Evolutionary conservation across 495 filamentous ascomycete species (phyloP), one percentile per base, ranked within the genome.

Genomic region (Cenococcum geophilum): DNA sequence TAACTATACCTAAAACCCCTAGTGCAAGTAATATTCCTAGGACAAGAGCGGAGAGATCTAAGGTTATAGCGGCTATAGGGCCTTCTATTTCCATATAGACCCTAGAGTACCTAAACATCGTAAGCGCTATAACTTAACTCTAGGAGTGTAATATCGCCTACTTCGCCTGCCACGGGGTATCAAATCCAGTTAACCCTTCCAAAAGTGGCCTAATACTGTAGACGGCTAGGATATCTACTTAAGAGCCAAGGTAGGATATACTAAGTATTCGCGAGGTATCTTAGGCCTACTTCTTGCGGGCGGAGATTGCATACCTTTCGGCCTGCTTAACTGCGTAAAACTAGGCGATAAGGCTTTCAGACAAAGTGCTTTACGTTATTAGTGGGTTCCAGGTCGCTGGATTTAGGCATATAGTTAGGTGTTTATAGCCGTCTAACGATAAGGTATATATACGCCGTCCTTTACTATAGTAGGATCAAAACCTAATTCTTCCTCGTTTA

Each of bases 101-200:
- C 1, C 37, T 57, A 16, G 59, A 62, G 20, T 27, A 57, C 21
- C 56, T 55, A 23, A 36, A 54, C 48, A 47, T 45, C 20, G 23
- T 25, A 57, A 56, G 50, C 36, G 36, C 36, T 40, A 40, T 40
- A 14, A 14, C 36, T 40, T 14, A 40, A 40, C 36, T 40, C 36
- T 14, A 40, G 36, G 36, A 40, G 36, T 8, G 36, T 14, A 40
- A 40, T 14, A 40, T 40, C 36, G 14, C 36, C 36, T 14, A 40
- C 36, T 40, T 14, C 36, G 36, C 36, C 36, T 40, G 36, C 14
- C 36, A 40, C 8, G 36, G 36, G 36, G 36, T 40, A 40, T 40
- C 36, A 40, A 14, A 14, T 40, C 36, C 14, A 40, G 36, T 40
- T 14, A 14, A 40, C 14, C 36, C 36, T 40, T 40, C 36, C 36